Evolutionary conservation across 2,329 filamentous ascomycete genomes (phyloP), one percentile per base, ranked within the genome.

Genomic region (Xylaria sp.): DNA sequence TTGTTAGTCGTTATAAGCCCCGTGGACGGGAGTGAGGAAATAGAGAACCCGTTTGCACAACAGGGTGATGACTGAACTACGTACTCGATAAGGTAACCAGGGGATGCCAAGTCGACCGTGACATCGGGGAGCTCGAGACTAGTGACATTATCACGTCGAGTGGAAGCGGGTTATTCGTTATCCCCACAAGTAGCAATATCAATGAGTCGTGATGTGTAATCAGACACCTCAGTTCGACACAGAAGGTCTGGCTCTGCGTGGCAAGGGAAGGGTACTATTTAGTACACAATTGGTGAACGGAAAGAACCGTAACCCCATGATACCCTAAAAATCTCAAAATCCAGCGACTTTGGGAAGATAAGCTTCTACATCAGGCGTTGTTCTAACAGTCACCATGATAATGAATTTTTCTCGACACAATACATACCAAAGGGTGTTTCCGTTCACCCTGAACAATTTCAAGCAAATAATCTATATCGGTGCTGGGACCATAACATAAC

Each of bases 1-100:
- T 85, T 99, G 55, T 89, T 99, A 63, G 95, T 97, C 45, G 87
- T 97, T 70, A 93, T 99, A 78, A 96, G 93, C 70, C 96, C 96
- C 4, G 87, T 96, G 60, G 94, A 98, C 77, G 96, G 96, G 64
- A 97, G 93, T 82, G 94, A 98, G 82, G 91, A 95, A 81, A 99
- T 99, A 76, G 89, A 92, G 75, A 99, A 99, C 80, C 96, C 96
- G 0, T 99, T 98, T 77, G 84, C 92, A 61, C 89, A 93, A 76
- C 84, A 87, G 28, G 91, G 93, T 56, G 91, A 93, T 72, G 89
- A 85, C 57, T 84, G 80, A 84, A 53, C 28, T 32, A 46, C 4
- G 18, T 25, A 56, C 28, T 34, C 15, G 57, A 41, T 28, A 28
- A 55, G n/a, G 46, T 25, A 58, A 39, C 20, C 5, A 67, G 50